Conservation (phyloP, 139 green algal genomes). For the Axilococcus clingmanii region DNA sequence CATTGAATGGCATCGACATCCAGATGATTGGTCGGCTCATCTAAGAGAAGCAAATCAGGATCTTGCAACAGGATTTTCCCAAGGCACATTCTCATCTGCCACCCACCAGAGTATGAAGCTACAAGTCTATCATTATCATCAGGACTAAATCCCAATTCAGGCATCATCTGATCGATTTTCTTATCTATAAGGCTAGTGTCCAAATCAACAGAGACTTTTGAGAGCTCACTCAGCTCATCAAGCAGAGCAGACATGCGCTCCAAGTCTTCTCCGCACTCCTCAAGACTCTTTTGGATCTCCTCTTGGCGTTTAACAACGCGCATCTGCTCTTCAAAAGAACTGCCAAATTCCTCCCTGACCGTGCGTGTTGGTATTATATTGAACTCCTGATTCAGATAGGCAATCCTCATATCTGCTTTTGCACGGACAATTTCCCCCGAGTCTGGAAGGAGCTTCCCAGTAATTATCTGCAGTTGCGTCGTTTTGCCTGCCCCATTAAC, state of each 20-base stretch:
- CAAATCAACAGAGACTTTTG: conserved; percentile 67
- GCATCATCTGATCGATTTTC: conserved; percentile 98
- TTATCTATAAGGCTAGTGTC: conserved; percentile 76
- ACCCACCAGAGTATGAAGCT: conserved; percentile 75
- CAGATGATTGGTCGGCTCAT: conserved; percentile 99
- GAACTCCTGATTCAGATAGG: conserved; percentile 96
- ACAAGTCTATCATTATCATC: conserved; percentile 83
- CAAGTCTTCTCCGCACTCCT: conserved; percentile 86
- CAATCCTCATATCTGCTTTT: conserved; percentile 75
- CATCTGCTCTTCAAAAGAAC: conserved; percentile 67
- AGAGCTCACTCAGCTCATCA: conserved; percentile 82
- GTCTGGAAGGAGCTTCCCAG: conserved; percentile 76
- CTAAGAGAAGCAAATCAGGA: conserved; percentile 84
- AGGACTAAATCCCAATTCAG: conserved; percentile 85
- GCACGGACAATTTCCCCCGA: conserved; percentile 77
- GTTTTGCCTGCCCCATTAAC: conserved; percentile 99
- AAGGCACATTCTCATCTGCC: conserved; percentile 99
- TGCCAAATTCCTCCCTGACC: conserved; percentile 94
- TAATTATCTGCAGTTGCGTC: conserved; percentile 96
- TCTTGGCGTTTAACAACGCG: conserved; percentile 59
- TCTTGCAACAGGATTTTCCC: conserved; percentile 97
- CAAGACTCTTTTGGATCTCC: conserved; percentile 68
- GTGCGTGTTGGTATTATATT: conserved; percentile 81
- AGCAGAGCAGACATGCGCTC: conserved; percentile 74
- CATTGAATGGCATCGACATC: conserved; percentile 97